Conservation (phyloP, 2,329 filamentous ascomycete species). For the Chaetomiaceae sp. region DNA sequence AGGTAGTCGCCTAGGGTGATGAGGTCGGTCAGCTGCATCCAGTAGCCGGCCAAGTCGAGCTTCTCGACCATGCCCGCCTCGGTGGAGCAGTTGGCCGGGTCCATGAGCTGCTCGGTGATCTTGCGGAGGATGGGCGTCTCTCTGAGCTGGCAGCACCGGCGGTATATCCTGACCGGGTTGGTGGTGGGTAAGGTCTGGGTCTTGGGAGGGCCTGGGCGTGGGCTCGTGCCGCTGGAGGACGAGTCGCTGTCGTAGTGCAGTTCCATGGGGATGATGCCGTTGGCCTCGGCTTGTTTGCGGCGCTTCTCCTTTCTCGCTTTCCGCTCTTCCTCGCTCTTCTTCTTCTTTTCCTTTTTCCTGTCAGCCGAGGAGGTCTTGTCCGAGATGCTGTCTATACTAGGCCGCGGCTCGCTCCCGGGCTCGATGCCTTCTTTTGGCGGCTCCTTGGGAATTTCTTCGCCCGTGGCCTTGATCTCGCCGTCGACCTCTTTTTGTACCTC, state of each 20-base stretch:
- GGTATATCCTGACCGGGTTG: slow-evolving; percentile 87
- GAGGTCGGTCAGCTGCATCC: slow-evolving; percentile 77
- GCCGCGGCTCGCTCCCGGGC: slow-evolving; percentile 12
- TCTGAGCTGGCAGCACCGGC: slow-evolving; percentile 87
- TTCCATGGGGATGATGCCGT: slow-evolving; percentile 81
- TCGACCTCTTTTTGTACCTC: slow-evolving; percentile 52
- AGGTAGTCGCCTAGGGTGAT: slow-evolving; percentile 89
- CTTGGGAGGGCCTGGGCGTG: slow-evolving; percentile 37
- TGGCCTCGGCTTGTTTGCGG: slow-evolving; percentile 77
- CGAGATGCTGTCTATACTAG: neutral
- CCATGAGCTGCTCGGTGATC: slow-evolving; percentile 81
- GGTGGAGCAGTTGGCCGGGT: slow-evolving; percentile 60
- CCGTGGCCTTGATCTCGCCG: slow-evolving; percentile 40
- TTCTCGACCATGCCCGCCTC: slow-evolving; percentile 73
- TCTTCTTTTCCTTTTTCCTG: slow-evolving; percentile 93
- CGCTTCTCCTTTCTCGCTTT: slow-evolving; percentile 91
- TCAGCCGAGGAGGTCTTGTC: slow-evolving; percentile 26
- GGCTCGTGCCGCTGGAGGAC: slow-evolving; percentile 39
- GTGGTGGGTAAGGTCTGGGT: slow-evolving; percentile 72
- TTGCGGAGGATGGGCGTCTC: slow-evolving; percentile 90
- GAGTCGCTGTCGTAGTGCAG: slow-evolving; percentile 62
- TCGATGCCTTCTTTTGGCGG: slow-evolving; percentile 35
- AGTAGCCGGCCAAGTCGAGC: slow-evolving; percentile 79
- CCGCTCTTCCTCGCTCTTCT: slow-evolving; percentile 85
- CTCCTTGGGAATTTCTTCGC: slow-evolving; percentile 38